Base-by-base conservation (phyloP, 1,139 yeast genomes). In the Hemisphaericaspora lyxosophila region DNA sequence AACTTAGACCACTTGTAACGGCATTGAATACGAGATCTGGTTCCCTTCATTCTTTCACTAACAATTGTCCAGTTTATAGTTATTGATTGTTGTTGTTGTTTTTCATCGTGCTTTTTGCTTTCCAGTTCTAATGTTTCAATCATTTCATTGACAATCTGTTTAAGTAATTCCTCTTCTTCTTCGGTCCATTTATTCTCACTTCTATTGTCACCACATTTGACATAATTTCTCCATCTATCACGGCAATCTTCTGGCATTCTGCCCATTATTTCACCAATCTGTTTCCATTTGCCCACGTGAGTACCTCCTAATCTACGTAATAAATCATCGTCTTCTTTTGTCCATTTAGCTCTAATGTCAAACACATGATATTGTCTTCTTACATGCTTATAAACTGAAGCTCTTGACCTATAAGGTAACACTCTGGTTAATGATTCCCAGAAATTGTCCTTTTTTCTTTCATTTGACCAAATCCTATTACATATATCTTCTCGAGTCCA, bases 241-340 rank as follows among this genome's bases (percentile, higher is more conserved):
- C 97, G 75, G 59, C 97, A 89, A 63, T 90, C 97, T 54, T 90
- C 97, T 0, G 97, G 97, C 97, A 90, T 90, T 53, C 97, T 75
- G 9, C 87, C 87, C 79, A 89, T 69, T 7, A 71, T 63, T 39
- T 74, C 74, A 3, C 96, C 96, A 45, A 89, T 85, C 31, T 73
- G 72, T 49, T 86, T 85, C 97, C 97, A 89, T 53, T 84, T 87
- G 11, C 92, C 88, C 41, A 82, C 86, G 47, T 80, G 77, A 26
- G 80, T 79, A 7, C 73, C 63, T 4, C 87, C 86, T 38, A 87
- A 66, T 40, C 72, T 73, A 1, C 80, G 77, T 39, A 90, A 67
- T 36, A 73, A 72, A 27, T 66, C 75, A 58, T 90, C 97, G 46
- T 89, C 96, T 43, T 80, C 86, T 4, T 75, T 68, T 0, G 84